Base-by-base conservation (phyloP, 148 eudicot genomes). In the Camellia granthamiana region DNA sequence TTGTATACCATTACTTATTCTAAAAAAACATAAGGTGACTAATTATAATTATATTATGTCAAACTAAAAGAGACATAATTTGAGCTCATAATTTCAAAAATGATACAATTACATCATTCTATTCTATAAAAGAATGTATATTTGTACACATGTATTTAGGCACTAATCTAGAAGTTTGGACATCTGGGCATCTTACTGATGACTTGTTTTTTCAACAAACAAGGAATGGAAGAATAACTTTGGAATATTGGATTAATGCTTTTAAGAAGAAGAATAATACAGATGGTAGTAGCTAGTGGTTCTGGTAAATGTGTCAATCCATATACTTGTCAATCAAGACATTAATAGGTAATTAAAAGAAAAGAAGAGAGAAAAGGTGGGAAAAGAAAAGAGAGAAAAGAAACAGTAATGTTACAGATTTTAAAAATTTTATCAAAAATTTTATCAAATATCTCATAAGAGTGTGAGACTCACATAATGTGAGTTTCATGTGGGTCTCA, bases 151-250 rank as follows among this genome's bases (percentile, higher is more conserved):
- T 49, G 14, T 54, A 83, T 75, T 70, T 77, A 76, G 81, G 72
- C 84, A 85, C 83, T 83, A 73, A 75, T 68, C 46, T 80, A 54
- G 83, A 67, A 59, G 64, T 74, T 16, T 30, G 69, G 62, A 80
- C 75, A 81, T 78, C 58, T 63, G 80, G 70, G 77, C 69, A 30
- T 78, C 58, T 46, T 84, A 21, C 56, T 54, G 56, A 30, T 62
- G 16, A 72, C 51, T 30, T 30, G 60, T 63, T 64, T n/a, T 49
- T 80, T 62, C 72, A 62, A 49, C 72, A 58, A 80, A 52, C 43
- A 47, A 62, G 47, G 51, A 60, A 63, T 73, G 41, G 72, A 80
- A 49, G 55, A 64, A 59, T 38, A 59, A 46, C 55, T 73, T 80
- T n/a, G 15, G 63, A 54, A 41, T 30, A 30, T 30, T 30, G 38